phyloP scores from a whole-genome alignment of 2,329 filamentous ascomycete genomes.

The Diaporthe destruens region DNA sequence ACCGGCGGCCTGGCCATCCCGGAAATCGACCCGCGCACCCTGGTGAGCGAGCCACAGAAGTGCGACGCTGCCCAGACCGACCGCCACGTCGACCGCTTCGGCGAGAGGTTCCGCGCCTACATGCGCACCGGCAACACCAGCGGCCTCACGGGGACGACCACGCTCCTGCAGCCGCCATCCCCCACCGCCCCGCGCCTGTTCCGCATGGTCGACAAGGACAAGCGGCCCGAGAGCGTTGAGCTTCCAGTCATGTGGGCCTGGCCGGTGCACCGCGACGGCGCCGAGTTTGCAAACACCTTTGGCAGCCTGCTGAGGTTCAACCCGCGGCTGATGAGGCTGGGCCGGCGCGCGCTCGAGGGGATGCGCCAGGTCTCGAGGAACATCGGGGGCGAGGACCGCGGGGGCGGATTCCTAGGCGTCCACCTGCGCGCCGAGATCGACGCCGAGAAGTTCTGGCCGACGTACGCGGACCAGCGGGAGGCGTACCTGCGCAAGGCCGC shows the following conservation, averaged over 20 bases:
- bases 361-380: conserved; percentile 51
- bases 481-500: conserved; percentile 55
- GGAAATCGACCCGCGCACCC: conserved; percentile 56
- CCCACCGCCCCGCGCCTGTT: conserved; percentile 52
- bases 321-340: conserved; percentile 56
- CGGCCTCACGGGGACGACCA: not conserved
- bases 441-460: conserved; percentile 59
- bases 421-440: conserved; percentile 63
- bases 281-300: conserved; percentile 60
- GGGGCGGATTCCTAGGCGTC: conserved; percentile 53
- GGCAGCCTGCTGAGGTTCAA: conserved; percentile 57
- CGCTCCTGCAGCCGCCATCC: conserved; percentile 37
- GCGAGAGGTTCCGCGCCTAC: conserved; percentile 36
- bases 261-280: conserved; percentile 61
- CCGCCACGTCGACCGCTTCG: conserved; percentile 56
- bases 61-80: conserved; percentile 57
- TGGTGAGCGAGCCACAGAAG: conserved; percentile 46
- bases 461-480: conserved; percentile 56
- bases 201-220: conserved; percentile 53
- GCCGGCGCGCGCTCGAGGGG: conserved; percentile 52
- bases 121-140: conserved; percentile 1
- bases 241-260: conserved; percentile 57
- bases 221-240: conserved; percentile 47
- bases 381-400: not conserved
- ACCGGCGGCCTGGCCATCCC: conserved; percentile 50